Evolutionary conservation across 129 eudicot species (phyloP).

Genomic region (Flaveria robusta): DNA sequence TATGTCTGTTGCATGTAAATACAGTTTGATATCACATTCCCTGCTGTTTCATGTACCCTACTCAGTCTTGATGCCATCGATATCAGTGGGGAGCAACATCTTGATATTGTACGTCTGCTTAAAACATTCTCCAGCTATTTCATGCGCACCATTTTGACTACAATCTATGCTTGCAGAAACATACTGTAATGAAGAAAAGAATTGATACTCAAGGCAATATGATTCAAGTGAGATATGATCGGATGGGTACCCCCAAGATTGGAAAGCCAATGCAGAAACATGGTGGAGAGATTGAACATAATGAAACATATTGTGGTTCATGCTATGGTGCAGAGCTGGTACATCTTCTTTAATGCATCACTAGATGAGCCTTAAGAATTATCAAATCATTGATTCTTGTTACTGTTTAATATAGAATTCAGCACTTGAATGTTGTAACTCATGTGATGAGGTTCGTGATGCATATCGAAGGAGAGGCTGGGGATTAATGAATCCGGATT

Average conservation of each 20-base stretch:
- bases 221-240: constrained; percentile 67
- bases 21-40: constrained; percentile 98
- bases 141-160: constrained; percentile 13
- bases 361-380: background rate
- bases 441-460: constrained; percentile 98
- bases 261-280: constrained; percentile 87
- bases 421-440: constrained; percentile 83
- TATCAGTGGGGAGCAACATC: constrained; percentile 96
- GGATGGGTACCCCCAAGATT: constrained; percentile 81
- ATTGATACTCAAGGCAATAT: constrained; percentile 70
- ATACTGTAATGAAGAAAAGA: constrained; percentile 83
- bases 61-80: constrained; percentile 91
- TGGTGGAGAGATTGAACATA: constrained; percentile 84
- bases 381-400: constrained; percentile 20
- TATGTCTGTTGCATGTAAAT: constrained; percentile 19
- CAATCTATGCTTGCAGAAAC: constrained; percentile 52
- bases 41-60: constrained; percentile 77
- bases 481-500: constrained; percentile 81
- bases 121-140: constrained; percentile 4
- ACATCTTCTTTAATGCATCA: constrained; percentile 11
- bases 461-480: constrained; percentile 91
- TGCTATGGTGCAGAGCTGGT: constrained; percentile 96
- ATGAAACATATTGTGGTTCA: constrained; percentile 93
- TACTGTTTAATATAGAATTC: constrained; percentile 45
- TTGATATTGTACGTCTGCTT: constrained; percentile 72